Percentiles rank a stretch among this genome's conserved stretches.
These are phyloP conservation scores for Lactifluus subvellereus DNA, from an alignment of 768 basidiomycete species.

Conservation along the genomic window DNA sequence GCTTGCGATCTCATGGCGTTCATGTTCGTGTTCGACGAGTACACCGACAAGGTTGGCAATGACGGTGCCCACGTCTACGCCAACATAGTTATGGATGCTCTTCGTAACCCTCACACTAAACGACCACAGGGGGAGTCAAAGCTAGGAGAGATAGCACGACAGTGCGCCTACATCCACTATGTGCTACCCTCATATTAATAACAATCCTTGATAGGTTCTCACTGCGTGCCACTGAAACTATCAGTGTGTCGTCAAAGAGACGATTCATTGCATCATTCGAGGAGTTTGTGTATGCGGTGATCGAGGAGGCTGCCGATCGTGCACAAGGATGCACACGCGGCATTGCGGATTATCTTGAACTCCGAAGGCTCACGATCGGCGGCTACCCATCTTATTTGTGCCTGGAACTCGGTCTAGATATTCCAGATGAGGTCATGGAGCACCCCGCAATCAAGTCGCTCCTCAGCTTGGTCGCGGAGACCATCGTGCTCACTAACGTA, in stretches of 20 bases:
- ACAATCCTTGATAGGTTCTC: not conserved
- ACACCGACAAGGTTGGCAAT: conserved; percentile 37
- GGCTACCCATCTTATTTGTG: conserved; percentile 37
- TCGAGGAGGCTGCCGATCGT: conserved; percentile 39
- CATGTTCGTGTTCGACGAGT: conserved; percentile 46
- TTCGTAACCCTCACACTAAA: conserved; percentile 30
- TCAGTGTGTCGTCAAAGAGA: conserved; percentile 27
- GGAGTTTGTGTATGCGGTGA: conserved; percentile 34
- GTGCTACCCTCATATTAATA: no score
- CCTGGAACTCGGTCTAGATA: conserved; percentile 33
- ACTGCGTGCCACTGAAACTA: conserved; percentile 19
- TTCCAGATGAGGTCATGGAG: conserved; percentile 37
- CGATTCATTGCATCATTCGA: conserved; percentile 37
- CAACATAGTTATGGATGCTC: conserved; percentile 27
- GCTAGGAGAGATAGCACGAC: conserved; percentile 35
- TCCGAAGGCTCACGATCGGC: conserved; percentile 38
- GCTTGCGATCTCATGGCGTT: conserved; percentile 48
- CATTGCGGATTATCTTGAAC: conserved; percentile 37
- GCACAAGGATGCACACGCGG: conserved; percentile 30
- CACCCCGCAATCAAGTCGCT: conserved; percentile 30
- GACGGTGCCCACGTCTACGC: conserved; percentile 30
- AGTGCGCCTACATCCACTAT: conserved; percentile 28
- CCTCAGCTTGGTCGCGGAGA: conserved; percentile 29
- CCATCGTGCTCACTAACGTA: conserved; percentile 38
- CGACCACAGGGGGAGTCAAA: conserved; percentile 35